Percentiles rank a stretch among this genome's conserved stretches.
These are phyloP conservation scores for Arthrobotrys sphaeroides DNA, from an alignment of 2,329 filamentous ascomycete species.

Conservation along the genomic window DNA sequence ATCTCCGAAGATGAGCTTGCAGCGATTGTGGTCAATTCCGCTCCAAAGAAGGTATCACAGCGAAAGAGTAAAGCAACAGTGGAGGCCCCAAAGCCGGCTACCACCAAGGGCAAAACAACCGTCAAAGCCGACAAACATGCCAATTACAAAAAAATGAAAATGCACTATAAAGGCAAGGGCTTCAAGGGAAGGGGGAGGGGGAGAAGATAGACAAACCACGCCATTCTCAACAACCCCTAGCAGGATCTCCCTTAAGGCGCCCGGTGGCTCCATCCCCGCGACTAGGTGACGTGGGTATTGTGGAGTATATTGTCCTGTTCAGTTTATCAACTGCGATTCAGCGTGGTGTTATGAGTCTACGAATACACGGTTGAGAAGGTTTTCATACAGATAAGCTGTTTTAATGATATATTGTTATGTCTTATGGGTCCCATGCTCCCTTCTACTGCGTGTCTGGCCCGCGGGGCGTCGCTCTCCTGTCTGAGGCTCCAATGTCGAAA, in stretches of 20 bases:
- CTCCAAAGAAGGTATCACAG: neutral
- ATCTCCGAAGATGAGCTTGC: constrained; percentile 42
- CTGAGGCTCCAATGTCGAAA: neutral
- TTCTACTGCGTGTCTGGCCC: too few species aligned
- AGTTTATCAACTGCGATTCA: constrained; percentile 19
- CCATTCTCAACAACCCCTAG: too few species aligned
- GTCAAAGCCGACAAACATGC: constrained; percentile 34
- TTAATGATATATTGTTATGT: too few species aligned
- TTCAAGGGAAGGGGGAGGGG: constrained; percentile 35
- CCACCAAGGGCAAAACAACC: neutral
- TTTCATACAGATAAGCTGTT: neutral
- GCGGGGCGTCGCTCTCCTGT: neutral
- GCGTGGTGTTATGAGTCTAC: constrained; percentile 46
- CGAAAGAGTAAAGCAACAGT: neutral
- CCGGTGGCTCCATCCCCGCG: too few species aligned
- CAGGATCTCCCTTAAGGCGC: too few species aligned
- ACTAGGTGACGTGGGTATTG: neutral
- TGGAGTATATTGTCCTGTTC: neutral
- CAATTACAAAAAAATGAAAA: constrained; percentile 47
- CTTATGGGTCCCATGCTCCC: too few species aligned
- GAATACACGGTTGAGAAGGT: neutral
- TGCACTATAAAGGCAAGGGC: constrained; percentile 35
- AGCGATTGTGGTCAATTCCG: neutral
- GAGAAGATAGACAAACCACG: constrained; percentile 7
- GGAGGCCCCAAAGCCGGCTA: neutral